Evolutionary conservation across 1,284 basidiomycete species (phyloP).

Genomic region (Erythrobasidium hasegawianum): DNA sequence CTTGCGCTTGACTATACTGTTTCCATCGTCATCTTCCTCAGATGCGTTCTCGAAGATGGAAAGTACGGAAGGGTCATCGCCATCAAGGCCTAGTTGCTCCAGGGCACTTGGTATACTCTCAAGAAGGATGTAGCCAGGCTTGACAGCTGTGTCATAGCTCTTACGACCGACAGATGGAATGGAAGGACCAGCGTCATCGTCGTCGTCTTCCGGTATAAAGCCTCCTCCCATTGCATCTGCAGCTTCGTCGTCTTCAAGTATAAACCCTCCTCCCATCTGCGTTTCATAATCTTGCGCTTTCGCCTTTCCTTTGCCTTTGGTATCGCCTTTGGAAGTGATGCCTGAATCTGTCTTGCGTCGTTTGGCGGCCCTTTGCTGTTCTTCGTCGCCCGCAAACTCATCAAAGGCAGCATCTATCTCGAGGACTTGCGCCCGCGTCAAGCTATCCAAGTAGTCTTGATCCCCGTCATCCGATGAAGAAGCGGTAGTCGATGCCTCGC

Average conservation of each 20-base stretch:
- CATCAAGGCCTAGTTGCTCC: constrained; percentile 21
- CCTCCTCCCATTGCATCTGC: constrained; percentile 1
- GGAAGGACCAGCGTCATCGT: constrained; percentile 1
- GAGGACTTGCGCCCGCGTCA: constrained; percentile 34
- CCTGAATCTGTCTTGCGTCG: not conserved
- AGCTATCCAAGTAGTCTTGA: constrained; percentile 27
- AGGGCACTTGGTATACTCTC: constrained; percentile 26
- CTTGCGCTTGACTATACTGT: constrained; percentile 28
- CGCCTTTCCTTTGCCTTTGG: constrained; percentile 22
- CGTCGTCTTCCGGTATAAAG: constrained; percentile 15
- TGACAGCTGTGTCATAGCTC: not conserved
- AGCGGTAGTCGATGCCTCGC: not conserved
- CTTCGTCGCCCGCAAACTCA: not conserved
- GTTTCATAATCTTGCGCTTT: constrained; percentile 2
- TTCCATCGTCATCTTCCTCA: constrained; percentile 28
- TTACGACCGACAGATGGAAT: not conserved
- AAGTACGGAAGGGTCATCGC: constrained; percentile 28
- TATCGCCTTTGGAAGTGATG: constrained; percentile 5
- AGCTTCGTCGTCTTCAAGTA: constrained; percentile 14
- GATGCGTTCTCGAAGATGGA: constrained; percentile 34
- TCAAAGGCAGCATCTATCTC: constrained; percentile 34
- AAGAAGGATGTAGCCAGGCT: constrained; percentile 13
- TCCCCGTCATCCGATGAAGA: constrained; percentile 14
- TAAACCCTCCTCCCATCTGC: constrained; percentile 19
- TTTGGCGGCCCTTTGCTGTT: not conserved